These are phyloP conservation scores for Leccinum longicurvipes DNA, from an alignment of 768 basidiomycete genomes.

Conservation along the genomic window DNA sequence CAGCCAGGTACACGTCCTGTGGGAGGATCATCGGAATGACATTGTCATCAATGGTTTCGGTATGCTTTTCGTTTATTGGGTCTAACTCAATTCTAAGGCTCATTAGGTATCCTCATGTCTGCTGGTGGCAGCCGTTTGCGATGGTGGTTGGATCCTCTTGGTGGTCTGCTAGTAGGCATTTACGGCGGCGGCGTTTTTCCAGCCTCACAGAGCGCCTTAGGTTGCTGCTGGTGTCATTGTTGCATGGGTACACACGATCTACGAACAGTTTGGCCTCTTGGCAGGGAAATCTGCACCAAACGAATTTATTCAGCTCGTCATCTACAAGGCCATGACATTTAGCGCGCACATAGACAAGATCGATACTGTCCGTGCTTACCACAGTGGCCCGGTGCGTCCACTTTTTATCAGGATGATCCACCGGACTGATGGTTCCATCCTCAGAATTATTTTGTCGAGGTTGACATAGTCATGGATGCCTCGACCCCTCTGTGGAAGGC, in stretches of 20 bases:
- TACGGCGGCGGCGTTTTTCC: not conserved
- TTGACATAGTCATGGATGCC: slow-evolving; percentile 91
- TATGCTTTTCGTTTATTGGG: slow-evolving; percentile 27
- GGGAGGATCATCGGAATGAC: slow-evolving; percentile 97
- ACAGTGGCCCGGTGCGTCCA: slow-evolving; percentile 68
- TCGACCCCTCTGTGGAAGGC: slow-evolving; percentile 87
- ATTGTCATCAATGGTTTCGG: slow-evolving; percentile 80
- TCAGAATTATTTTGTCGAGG: slow-evolving; percentile 89
- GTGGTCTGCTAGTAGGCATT: slow-evolving; percentile 63
- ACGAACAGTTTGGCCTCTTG: slow-evolving; percentile 77
- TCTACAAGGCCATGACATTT: slow-evolving; percentile 89
- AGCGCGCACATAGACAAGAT: slow-evolving; percentile 80
- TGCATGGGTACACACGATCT: slow-evolving; percentile 75
- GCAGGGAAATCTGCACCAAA: slow-evolving; percentile 92
- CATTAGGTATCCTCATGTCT: slow-evolving; percentile 75
- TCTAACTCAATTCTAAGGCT: not conserved
- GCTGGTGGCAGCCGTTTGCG: slow-evolving; percentile 72
- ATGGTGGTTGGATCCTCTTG: slow-evolving; percentile 85
- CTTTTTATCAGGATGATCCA: not conserved
- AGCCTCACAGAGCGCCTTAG: slow-evolving; percentile 34
- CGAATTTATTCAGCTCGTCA: slow-evolving; percentile 86
- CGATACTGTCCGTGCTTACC: slow-evolving; percentile 92
- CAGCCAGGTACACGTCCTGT: slow-evolving; percentile 91
- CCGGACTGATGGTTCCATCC: not conserved
- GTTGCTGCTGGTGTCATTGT: slow-evolving; percentile 77